Base-by-base conservation (phyloP, 208 protist species). In the Trypanosoma brucei region DNA sequence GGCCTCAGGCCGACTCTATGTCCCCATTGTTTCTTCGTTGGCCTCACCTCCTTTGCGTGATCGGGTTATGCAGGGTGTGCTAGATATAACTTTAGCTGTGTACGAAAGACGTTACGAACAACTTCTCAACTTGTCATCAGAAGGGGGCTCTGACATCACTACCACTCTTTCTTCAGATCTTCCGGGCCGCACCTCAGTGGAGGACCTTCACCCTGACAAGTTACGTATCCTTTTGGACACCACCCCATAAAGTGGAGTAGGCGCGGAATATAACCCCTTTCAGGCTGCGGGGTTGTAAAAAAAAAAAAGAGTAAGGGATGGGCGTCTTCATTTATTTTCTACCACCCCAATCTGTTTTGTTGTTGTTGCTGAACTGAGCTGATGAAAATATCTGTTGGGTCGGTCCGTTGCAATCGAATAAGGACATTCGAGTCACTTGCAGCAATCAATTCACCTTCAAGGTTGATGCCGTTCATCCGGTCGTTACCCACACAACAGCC, bases 21-120 rank as follows among this genome's bases (percentile, higher is more conserved):
- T 92, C 22, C 83, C 82, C 52, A 59, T 88, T 34, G 55, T 92
- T 59, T 35, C 42, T 14, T 68, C 78, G n/a, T 30, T 92, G 30
- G 52, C 55, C 40, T 67, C 70, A 40, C 50, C 44, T 4, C 46
- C 40, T 31, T 36, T 79, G 51, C 71, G 71, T 14, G 65, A 68
- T 9, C 55, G 67, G 48, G 67, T 83, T 53, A 36, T 64, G 14
- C 44, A 44, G 34, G 59, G 53, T 45, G 70, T 84, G 4, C 73
- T 72, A 2, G 50, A 63, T 38, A 37, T 39, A 54, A 46, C 87
- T 2, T 79, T 74, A 54, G 70, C 78, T 35, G 70, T 68, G 13
- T 91, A 91, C 59, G 68, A 71, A 8, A 48, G 38, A 6, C 59
- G 76, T 3, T 84, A 79, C 38, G 36, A 48, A 40, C 61, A 65